Percentiles rank a stretch among this genome's conserved stretches.
These are phyloP conservation scores for Penicillium alfredii DNA, from an alignment of 495 filamentous ascomycete species.

Conservation along the genomic window DNA sequence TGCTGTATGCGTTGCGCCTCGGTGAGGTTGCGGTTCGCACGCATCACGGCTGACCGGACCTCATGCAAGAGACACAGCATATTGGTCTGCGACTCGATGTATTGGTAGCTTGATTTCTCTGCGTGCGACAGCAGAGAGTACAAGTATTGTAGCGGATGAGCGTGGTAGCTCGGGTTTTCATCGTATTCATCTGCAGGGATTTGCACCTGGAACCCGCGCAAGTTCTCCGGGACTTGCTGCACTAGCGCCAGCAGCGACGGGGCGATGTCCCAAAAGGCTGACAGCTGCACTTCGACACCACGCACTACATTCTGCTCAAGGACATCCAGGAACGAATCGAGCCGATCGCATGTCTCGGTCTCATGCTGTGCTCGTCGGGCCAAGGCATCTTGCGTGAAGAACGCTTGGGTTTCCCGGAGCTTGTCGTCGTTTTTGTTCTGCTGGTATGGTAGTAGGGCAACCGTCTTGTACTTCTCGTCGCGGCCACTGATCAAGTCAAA, in stretches of 20 bases:
- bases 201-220: conserved; percentile 54
- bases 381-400: conserved; percentile 71
- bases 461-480: conserved; percentile 75
- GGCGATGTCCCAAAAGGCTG: conserved; percentile 96
- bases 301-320: conserved; percentile 81
- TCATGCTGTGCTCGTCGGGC: conserved; percentile 63
- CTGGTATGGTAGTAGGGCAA: conserved; percentile 76
- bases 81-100: conserved; percentile 92
- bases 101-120: conserved; percentile 88
- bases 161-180: conserved; percentile 76
- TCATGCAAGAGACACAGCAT: conserved; percentile 90
- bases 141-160: conserved; percentile 82
- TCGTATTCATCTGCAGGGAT: conserved; percentile 72
- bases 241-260: conserved; percentile 69
- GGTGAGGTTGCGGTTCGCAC: conserved; percentile 49
- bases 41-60: conserved; percentile 72
- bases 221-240: conserved; percentile 63
- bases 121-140: conserved; percentile 77
- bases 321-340: conserved; percentile 70
- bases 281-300: conserved; percentile 84
- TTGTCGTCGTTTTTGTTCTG: conserved; percentile 66
- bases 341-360: conserved; percentile 59
- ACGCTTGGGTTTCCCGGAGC: conserved; percentile 63
- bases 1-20: conserved; percentile 52
- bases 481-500: conserved; percentile 77